Evolutionary conservation across 2,329 filamentous ascomycete species (phyloP).

Genomic region (Phyllosticta citrichinensis): DNA sequence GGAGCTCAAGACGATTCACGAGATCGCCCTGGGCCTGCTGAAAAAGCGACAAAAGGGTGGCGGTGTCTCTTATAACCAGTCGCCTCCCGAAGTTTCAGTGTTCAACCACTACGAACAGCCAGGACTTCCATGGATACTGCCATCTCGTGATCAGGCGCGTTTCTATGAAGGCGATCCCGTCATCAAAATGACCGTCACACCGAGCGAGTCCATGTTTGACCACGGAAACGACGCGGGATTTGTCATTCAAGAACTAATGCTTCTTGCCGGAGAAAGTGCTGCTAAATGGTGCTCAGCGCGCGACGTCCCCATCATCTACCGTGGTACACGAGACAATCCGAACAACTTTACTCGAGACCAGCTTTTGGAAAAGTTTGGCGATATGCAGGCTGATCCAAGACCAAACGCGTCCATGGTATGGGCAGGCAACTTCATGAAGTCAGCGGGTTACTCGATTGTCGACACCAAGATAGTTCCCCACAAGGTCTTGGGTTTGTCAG

Average conservation of each 20-base stretch:
- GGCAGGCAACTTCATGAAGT: slow-evolving; percentile 32
- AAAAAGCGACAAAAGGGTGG: slow-evolving; percentile 26
- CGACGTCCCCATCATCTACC: slow-evolving; percentile 41
- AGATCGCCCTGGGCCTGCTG: slow-evolving; percentile 24
- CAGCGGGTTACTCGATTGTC: slow-evolving; percentile 33
- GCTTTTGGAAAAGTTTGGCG: slow-evolving; percentile 25
- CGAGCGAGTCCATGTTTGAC: slow-evolving; percentile 16
- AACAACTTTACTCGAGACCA: slow-evolving; percentile 9
- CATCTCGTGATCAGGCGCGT: slow-evolving; percentile 27
- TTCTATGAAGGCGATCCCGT: slow-evolving; percentile 35
- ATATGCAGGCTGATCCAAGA: slow-evolving; percentile 27
- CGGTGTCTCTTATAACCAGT: slow-evolving; percentile 25
- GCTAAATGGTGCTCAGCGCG: slow-evolving; percentile 43
- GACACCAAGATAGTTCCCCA: slow-evolving; percentile 41
- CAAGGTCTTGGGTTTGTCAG: slow-evolving; percentile 39
- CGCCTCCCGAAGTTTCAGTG: slow-evolving; percentile 24
- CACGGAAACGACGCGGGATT: slow-evolving; percentile 15
- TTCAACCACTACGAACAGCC: slow-evolving; percentile 21
- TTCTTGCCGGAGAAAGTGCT: slow-evolving; percentile 43
- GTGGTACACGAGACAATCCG: slow-evolving; percentile 28
- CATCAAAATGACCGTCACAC: slow-evolving; percentile 23
- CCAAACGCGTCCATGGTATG: slow-evolving; percentile 26
- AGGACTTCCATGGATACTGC: slow-evolving; percentile 33
- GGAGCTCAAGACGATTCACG: slow-evolving; percentile 26
- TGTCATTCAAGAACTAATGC: slow-evolving; percentile 39